Evolutionary conservation across 306 rosid genomes (phyloP).

Genomic region (Glycine soja): DNA sequence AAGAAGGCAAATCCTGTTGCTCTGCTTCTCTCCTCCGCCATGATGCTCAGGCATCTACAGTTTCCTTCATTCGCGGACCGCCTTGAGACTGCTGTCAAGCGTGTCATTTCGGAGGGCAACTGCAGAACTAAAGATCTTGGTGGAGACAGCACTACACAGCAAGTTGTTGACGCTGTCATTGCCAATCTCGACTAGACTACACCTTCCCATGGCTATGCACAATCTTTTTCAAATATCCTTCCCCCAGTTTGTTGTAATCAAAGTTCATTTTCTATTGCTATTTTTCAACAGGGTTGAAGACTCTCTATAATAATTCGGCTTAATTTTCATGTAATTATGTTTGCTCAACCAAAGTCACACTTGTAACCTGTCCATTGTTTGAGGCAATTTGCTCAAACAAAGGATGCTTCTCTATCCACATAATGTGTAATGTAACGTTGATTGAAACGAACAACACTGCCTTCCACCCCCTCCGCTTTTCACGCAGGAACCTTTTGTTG

Average conservation of each 20-base stretch:
- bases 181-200: slow-evolving; percentile 50
- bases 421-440: too few species aligned
- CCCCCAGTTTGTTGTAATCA: neutral
- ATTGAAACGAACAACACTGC: too few species aligned
- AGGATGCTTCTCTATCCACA: too few species aligned
- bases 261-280: neutral
- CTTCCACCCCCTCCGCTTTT: too few species aligned
- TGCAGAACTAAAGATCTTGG: slow-evolving; percentile 78
- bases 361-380: too few species aligned
- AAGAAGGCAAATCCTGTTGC: slow-evolving; percentile 84
- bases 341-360: neutral
- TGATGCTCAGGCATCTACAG: slow-evolving; percentile 91
- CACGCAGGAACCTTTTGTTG: too few species aligned
- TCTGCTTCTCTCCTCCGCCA: slow-evolving; percentile 80
- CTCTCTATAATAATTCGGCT: neutral
- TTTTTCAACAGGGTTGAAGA: neutral
- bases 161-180: slow-evolving; percentile 76
- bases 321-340: too few species aligned
- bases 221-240: slow-evolving; percentile 19
- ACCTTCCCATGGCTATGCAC: neutral
- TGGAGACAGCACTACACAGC: slow-evolving; percentile 68
- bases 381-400: too few species aligned
- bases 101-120: slow-evolving; percentile 66
- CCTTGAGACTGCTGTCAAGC: slow-evolving; percentile 78
- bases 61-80: slow-evolving; percentile 89